Conservation (phyloP, 2,329 filamentous ascomycete genomes). For the Colletotrichum sidae region DNA sequence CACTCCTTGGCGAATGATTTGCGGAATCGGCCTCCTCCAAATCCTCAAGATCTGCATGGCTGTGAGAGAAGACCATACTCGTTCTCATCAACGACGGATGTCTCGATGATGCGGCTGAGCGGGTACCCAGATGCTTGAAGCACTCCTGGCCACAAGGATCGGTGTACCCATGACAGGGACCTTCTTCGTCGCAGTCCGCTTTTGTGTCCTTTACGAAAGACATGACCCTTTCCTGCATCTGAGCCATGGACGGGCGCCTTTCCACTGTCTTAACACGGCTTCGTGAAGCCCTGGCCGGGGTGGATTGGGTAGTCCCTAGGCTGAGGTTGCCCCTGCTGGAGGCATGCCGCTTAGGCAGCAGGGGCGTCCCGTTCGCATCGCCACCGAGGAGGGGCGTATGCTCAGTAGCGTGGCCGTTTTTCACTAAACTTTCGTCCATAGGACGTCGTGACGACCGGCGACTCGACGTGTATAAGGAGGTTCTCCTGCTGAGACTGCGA, state of each 20-base stretch:
- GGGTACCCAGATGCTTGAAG: slow-evolving; percentile 66
- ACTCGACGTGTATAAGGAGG: slow-evolving; percentile 40
- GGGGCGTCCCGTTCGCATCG: slow-evolving; percentile 43
- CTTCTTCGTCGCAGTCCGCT: slow-evolving; percentile 69
- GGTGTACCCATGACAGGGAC: slow-evolving; percentile 72
- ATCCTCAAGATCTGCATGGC: slow-evolving; percentile 46
- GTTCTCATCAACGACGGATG: slow-evolving; percentile 54
- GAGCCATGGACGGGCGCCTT: slow-evolving; percentile 65
- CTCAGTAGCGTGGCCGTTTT: slow-evolving; percentile 50
- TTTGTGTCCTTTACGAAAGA: slow-evolving; percentile 76
- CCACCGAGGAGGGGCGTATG: slow-evolving; percentile 60
- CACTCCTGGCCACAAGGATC: slow-evolving; percentile 76
- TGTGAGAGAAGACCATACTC: slow-evolving; percentile 49
- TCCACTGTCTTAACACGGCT: slow-evolving; percentile 46
- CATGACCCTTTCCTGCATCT: slow-evolving; percentile 67
- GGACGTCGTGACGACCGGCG: slow-evolving; percentile 45
- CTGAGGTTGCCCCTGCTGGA: slow-evolving; percentile 45
- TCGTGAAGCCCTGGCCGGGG: slow-evolving; percentile 32
- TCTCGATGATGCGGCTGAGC: slow-evolving; percentile 49
- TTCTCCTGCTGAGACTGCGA: slow-evolving; percentile 36
- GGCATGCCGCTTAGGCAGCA: slow-evolving; percentile 43
- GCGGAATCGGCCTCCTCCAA: slow-evolving; percentile 44
- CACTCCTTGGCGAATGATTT: slow-evolving; percentile 46
- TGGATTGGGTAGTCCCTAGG: slow-evolving; percentile 26
- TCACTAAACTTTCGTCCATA: slow-evolving; percentile 23